Base-by-base conservation (phyloP, 1,139 yeast genomes). In the Kurtzmaniella quercitrusa region DNA sequence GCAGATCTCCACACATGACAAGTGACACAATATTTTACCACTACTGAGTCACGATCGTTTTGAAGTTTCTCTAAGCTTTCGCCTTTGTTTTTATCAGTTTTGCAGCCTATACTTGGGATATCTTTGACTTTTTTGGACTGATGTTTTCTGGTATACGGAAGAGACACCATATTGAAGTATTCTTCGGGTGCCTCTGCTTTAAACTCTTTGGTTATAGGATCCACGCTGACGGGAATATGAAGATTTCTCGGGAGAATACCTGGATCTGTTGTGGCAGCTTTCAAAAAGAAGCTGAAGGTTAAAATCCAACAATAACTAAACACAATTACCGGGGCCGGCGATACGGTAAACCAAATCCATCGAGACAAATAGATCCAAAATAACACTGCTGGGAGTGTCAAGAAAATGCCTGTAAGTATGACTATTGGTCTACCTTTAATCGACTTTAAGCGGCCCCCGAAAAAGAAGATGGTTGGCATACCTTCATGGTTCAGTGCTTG, bases 231-330 rank as follows among this genome's bases (percentile, higher is more conserved):
- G 0, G 83, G 76, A 1, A 81, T 38, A 51, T 87, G 94, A 5
- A 83, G 58, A 55, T 84, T 84, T 45, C 82, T 65, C 0, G 95
- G 91, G n/a, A 84, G 56, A 1, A 73, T 63, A 1, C 95, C 95
- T 0, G 95, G 88, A 53, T 87, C 95, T 9, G 76, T 61, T 1
- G 79, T 66, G 0, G 85, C 71, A 0, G 84, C 82, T 46, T 65
- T 72, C 5, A 81, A 47, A 49, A 80, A 80, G 42, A 80, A 73
- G 5, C 60, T 42, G 1, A 78, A 16, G 1, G 79, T 57, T 38
- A 80, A 52, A 2, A 69, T 38, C 84, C 86, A 82, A 30, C 76
- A 53, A 54, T 86, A 87, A 15, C 75, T 61, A 50, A 82, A 82
- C 2, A 82, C 44, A 0, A 85, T 65, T 6, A 82, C 83, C 12